These are phyloP conservation scores for Berkeleyomyces rouxiae DNA, from an alignment of 2,329 filamentous ascomycete species.

Conservation along the genomic window DNA sequence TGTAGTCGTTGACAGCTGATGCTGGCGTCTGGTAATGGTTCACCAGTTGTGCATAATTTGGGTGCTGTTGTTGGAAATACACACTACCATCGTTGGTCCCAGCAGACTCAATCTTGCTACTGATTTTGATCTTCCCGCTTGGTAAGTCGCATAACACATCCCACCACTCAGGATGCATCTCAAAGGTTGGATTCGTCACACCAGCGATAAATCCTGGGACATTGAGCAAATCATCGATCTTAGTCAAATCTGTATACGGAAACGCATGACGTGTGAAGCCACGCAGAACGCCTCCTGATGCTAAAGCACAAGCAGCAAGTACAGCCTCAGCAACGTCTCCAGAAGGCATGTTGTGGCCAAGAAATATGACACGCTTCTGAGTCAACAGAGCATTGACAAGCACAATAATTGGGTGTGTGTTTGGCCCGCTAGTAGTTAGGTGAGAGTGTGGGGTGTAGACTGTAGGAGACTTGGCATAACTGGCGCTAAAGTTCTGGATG, in stretches of 20 bases:
- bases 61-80: constrained; percentile 74
- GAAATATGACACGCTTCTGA: constrained; percentile 89
- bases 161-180: constrained; percentile 95
- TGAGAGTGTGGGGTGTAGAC: constrained; percentile 79
- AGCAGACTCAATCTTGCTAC: constrained; percentile 66
- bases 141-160: constrained; percentile 88
- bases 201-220: constrained; percentile 96
- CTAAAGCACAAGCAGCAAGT: constrained; percentile 84
- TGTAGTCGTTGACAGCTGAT: constrained; percentile 44
- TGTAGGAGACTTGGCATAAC: constrained; percentile 68
- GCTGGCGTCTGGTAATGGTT: constrained; percentile 23
- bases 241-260: constrained; percentile 93
- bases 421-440: constrained; percentile 76
- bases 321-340: constrained; percentile 97
- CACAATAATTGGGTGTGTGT: constrained; percentile 87
- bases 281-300: constrained; percentile 76
- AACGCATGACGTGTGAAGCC: constrained; percentile 95
- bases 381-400: constrained; percentile 88
- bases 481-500: constrained; percentile 79
- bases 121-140: constrained; percentile 87
- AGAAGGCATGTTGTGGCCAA: constrained; percentile 88
- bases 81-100: constrained; percentile 67
- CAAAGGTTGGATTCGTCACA: constrained; percentile 93
- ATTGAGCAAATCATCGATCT: constrained; percentile 89
- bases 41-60: constrained; percentile 34